Evolutionary conservation across 2,329 filamentous ascomycete species (phyloP), one percentile per base, ranked within the genome.

Genomic region (Pseudogymnoascus sp.): DNA sequence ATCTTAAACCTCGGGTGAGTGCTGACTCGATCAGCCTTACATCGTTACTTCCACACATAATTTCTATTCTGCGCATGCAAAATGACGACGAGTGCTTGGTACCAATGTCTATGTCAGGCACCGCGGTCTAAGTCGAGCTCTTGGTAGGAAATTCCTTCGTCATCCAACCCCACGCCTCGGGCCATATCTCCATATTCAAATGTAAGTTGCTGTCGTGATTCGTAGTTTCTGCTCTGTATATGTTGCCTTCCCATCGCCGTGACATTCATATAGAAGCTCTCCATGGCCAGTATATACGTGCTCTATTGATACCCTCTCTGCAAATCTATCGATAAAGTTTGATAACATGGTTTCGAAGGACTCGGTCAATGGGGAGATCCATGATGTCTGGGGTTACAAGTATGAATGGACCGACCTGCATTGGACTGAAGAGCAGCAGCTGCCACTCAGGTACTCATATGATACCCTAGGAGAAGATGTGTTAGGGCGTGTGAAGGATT

Each of bases 391-490:
- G 84, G 86, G 82, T 21, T 81, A 89, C 69, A 80, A 79, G 7
- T 90, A 91, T 71, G 80, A 85, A 66, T 86, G 86, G 79, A 88
- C 87, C 0, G 72, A 80, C 6, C 74, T 84, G 6, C 89, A 92
- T 71, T 76, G 82, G 19, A 83, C 81, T 1, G 74, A 77, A 7
- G 80, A 86, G 61, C 77, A 89, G 69, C 75, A 85, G 26, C 73
- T 80, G 50, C 81, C 81, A 1, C 71, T 87, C 66, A 85, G 85
- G 59, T 80, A 83, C 63, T 82, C 82, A 1, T 91, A 89, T 70
- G 89, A 92, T 71, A 79, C 78, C 8, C 76, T 90, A 1, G 87
- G 80, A 38, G 83, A 88, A 65, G 80, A 87, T 64, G 87, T 53
- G 47, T 31, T 53, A 53, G 24, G 8, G 47, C 47, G 26, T 31